These are phyloP conservation scores for Phytophthora foliorum DNA, from an alignment of 352 stramenopile species.

Conservation along the genomic window DNA sequence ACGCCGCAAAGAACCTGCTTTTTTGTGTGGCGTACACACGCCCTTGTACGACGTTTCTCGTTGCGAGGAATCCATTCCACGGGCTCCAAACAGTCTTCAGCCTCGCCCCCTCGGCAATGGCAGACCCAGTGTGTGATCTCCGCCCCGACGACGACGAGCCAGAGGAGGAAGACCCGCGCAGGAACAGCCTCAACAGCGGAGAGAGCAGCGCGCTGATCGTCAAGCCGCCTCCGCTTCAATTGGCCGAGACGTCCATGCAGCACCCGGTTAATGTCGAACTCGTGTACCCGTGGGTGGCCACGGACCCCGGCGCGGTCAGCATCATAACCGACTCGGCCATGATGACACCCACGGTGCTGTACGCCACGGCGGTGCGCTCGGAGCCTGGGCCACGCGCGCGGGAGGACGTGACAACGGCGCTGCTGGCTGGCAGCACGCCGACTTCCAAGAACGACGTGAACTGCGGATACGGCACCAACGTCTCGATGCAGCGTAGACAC, in stretches of 20 bases:
- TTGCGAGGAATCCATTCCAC: constrained; percentile 19
- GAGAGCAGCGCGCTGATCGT: constrained; percentile 35
- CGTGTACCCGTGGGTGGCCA: constrained; percentile 39
- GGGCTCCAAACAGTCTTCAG: constrained; percentile 14
- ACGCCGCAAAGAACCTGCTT: constrained; percentile 23
- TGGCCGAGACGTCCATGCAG: constrained; percentile 22
- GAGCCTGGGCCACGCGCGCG: constrained; percentile 22
- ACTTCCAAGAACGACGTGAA: constrained; percentile 12
- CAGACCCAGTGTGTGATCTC: constrained; percentile 31
- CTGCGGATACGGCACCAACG: constrained; percentile 40
- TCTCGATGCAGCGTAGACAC: constrained; percentile 44
- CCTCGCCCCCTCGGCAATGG: constrained; percentile 23
- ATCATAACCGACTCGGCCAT: constrained; percentile 29
- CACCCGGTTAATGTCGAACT: constrained; percentile 27
- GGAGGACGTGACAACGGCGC: constrained; percentile 36
- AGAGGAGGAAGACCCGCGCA: constrained; percentile 42
- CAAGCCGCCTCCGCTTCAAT: constrained; percentile 38
- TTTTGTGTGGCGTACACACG: constrained; percentile 36
- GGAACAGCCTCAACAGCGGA: constrained; percentile 6
- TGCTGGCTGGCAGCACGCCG: constrained; percentile 22
- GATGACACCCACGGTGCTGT: constrained; percentile 31
- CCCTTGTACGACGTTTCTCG: constrained; percentile 26
- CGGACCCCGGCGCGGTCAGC: constrained; percentile 20
- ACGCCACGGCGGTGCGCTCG: constrained; percentile 25
- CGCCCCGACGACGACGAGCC: constrained; percentile 37